These are phyloP conservation scores for Blastomyces parvus DNA, from an alignment of 2,329 filamentous ascomycete genomes.

Conservation along the genomic window DNA sequence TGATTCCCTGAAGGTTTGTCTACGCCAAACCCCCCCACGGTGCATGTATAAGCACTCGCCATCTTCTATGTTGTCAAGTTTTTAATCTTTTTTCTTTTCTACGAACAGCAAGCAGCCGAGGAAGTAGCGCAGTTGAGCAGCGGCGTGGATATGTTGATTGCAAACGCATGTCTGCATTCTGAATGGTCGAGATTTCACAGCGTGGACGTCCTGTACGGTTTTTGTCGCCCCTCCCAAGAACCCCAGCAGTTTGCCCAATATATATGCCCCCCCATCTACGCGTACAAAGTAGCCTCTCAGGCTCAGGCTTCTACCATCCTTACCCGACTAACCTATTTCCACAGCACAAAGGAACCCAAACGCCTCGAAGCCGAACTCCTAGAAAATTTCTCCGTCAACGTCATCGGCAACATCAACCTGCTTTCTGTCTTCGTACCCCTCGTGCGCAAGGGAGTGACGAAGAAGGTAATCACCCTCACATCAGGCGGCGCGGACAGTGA, in stretches of 20 bases:
- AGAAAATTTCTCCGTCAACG: constrained; percentile 39
- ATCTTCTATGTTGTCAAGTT: too few species aligned
- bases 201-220: constrained; percentile 34
- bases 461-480: constrained; percentile 48
- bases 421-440: constrained; percentile 47
- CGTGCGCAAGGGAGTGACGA: constrained; percentile 40
- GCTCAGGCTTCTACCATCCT: too few species aligned
- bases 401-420: constrained; percentile 44
- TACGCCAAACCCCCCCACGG: background rate
- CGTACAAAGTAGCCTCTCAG: background rate
- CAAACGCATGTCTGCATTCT: constrained; percentile 39
- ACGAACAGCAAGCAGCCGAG: constrained; percentile 14
- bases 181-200: constrained; percentile 22
- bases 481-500: constrained; percentile 42
- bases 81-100: too few species aligned
- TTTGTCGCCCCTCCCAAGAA: constrained; percentile 6
- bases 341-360: constrained; percentile 25
- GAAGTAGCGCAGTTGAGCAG: constrained; percentile 27
- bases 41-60: too few species aligned
- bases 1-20: constrained; percentile 29
- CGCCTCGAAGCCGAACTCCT: constrained; percentile 29
- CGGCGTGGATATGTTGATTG: constrained; percentile 44
- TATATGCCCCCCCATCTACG: background rate
- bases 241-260: background rate
- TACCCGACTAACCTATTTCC: too few species aligned